Conservation (phyloP, 2,329 filamentous ascomycete genomes). For the Sporothrix protearum region DNA sequence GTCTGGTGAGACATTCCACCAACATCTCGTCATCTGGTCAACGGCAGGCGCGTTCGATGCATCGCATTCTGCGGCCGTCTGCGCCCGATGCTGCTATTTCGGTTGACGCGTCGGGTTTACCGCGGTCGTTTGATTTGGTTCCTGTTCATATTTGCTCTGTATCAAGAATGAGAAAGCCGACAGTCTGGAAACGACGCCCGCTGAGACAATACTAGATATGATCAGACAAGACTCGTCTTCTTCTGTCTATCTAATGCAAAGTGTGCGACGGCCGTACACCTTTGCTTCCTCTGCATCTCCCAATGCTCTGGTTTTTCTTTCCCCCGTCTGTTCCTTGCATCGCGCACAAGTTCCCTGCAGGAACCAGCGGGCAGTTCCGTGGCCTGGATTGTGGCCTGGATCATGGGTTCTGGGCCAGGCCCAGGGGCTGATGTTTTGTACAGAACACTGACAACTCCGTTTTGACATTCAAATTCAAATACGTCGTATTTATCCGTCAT, state of each 20-base stretch:
- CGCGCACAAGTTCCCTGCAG: too few species aligned
- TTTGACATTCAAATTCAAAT: too few species aligned
- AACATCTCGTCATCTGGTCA: background rate
- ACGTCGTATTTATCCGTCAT: too few species aligned
- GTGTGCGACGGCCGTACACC: background rate
- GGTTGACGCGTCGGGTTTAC: background rate
- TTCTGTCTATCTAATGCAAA: too few species aligned
- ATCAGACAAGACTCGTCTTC: background rate
- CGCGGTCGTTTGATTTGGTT: background rate
- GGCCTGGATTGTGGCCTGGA: too few species aligned
- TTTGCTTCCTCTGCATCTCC: too few species aligned
- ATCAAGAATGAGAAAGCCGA: background rate
- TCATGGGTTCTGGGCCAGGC: too few species aligned
- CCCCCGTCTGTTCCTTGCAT: too few species aligned
- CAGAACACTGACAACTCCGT: too few species aligned
- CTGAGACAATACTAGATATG: background rate
- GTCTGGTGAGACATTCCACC: background rate
- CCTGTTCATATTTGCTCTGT: background rate
- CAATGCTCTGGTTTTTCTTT: too few species aligned
- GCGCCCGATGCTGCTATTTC: constrained; percentile 7
- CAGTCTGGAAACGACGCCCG: background rate
- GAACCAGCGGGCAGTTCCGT: constrained; percentile 1
- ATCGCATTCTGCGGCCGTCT: background rate
- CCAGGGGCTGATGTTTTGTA: too few species aligned
- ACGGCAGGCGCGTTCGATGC: background rate